Base-by-base conservation (phyloP, 192 early-diverging fungal genomes). In the Backusella morwellensis region DNA sequence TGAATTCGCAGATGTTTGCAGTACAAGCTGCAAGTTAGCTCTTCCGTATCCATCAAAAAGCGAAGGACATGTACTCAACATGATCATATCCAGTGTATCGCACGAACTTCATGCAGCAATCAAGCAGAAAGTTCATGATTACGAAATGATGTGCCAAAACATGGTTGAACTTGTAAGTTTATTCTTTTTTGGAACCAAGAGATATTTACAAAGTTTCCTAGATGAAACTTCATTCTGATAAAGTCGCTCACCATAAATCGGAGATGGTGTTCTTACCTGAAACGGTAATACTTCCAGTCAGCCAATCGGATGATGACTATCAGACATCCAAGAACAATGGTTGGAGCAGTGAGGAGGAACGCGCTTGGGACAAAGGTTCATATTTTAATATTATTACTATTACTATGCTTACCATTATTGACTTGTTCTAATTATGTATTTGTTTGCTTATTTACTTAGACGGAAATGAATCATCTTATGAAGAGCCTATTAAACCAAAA, bases 151-250 rank as follows among this genome's bases (percentile, higher is more conserved):
- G 50, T 74, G 56, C 8, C 73, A 74, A 54, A 74, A 74, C 9
- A 54, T 74, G 73, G 56, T 63, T 34, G 73, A 74, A 23, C 35
- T 74, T 52, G 73, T 74, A 74, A 63, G 73, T 66, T 35, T 54
- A 2, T 21, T 19, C 21, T 38, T 23, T 38, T 41, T 63, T 63
- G 23, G 9, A 63, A 6, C n/a, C 66, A 50, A 50, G 17, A 50
- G 19, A 40, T 70, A 3, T 70, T 70, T 40, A 70, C 6, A 70
- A 26, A 12, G 42, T 44, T 40, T 40, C 26, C n/a, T 72, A 72
- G 70, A 72, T 72, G 70, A 72, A 72, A 72, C 70, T 72, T 50
- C 70, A 72, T 44, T 47, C 36, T 47, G 44, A 72, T 26, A 72
- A 44, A 72, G 70, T 72, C 26, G 42, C 42, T 72, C 42, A 72